Evolutionary conservation across 805 yeast species (phyloP).

Genomic region (Zygoascus bituminiphila): DNA sequence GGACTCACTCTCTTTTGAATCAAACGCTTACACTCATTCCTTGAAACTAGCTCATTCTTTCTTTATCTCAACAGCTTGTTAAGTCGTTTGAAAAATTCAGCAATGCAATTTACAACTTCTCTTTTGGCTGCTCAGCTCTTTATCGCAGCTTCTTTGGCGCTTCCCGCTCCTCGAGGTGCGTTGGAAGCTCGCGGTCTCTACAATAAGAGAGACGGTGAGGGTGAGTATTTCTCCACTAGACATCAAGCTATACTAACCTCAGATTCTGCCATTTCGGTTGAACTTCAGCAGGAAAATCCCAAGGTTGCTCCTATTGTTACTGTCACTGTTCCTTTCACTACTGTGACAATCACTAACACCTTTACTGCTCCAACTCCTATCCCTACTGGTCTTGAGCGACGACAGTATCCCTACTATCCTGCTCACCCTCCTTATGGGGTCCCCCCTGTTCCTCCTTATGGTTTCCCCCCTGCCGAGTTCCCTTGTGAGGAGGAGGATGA

Average conservation of each 20-base stretch:
- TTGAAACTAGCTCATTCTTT: not conserved
- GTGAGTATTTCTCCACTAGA: not conserved
- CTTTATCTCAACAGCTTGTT: no score
- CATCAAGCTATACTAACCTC: not conserved
- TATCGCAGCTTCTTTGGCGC: conserved; percentile 7
- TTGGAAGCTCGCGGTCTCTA: not conserved
- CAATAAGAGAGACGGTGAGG: not conserved
- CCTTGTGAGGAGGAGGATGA: not conserved
- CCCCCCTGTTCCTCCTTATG: not conserved
- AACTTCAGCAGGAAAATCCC: not conserved
- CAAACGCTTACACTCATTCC: not conserved
- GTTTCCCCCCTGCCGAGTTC: not conserved
- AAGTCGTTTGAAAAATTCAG: not conserved
- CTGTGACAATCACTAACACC: not conserved
- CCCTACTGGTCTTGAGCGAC: not conserved
- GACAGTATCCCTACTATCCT: not conserved
- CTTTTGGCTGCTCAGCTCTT: conserved; percentile 10
- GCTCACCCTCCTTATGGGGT: not conserved
- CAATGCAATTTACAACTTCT: conserved; percentile 9
- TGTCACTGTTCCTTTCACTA: conserved; percentile 1
- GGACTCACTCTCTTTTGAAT: not conserved
- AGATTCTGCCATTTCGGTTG: not conserved
- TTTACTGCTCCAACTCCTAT: conserved; percentile 2
- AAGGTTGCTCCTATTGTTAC: not conserved
- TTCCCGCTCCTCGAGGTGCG: conserved; percentile 2